phyloP scores from a whole-genome alignment of 768 basidiomycete species.

The Hygrophorus russula region DNA sequence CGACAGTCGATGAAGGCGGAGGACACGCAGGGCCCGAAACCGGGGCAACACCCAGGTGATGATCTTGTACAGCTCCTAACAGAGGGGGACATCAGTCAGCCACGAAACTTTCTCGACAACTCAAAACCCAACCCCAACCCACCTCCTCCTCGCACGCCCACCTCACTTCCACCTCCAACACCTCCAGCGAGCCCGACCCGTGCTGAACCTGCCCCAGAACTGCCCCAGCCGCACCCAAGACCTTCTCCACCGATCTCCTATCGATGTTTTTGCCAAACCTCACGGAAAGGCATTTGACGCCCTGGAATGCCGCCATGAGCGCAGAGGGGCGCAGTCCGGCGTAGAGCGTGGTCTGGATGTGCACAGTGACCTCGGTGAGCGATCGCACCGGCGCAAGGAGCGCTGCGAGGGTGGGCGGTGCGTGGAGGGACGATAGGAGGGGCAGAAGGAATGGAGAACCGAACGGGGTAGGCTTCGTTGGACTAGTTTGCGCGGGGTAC shows the following conservation, averaged over 20 bases:
- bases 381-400: constrained; percentile 9
- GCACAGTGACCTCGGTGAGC: constrained; percentile 4
- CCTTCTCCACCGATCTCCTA: constrained; percentile 33
- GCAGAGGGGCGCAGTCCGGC: constrained; percentile 32
- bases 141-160: constrained; percentile 23
- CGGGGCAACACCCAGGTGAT: constrained; percentile 27
- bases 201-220: constrained; percentile 18
- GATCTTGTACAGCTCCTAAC: constrained; percentile 29
- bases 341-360: constrained; percentile 32
- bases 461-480: constrained; percentile 12
- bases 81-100: constrained; percentile 1
- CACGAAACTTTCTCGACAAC: neutral
- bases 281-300: constrained; percentile 21
- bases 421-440: constrained; percentile 22
- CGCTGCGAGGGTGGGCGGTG: constrained; percentile 9
- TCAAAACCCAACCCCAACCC: constrained; percentile 6
- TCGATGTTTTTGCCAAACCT: constrained; percentile 30
- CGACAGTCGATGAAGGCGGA: constrained; percentile 15
- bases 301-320: constrained; percentile 24
- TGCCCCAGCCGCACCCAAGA: constrained; percentile 29
- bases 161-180: constrained; percentile 22
- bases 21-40: constrained; percentile 23
- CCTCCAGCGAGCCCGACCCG: constrained; percentile 13
- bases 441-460: constrained; percentile 28
- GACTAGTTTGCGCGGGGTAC: constrained; percentile 6